Evolutionary conservation across 805 yeast species (phyloP), one percentile per base, ranked within the genome.

Genomic region (Komagataella populi): DNA sequence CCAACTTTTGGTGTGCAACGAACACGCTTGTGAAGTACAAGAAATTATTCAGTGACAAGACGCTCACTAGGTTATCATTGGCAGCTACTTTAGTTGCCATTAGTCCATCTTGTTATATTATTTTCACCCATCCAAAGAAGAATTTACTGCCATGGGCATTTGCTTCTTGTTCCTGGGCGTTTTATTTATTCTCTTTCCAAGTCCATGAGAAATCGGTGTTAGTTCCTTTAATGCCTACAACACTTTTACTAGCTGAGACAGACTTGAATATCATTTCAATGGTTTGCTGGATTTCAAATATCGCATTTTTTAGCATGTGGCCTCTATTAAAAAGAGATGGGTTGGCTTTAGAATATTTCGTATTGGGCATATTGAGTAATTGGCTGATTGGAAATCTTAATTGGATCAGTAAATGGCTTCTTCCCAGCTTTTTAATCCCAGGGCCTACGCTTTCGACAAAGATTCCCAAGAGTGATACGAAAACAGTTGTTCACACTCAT

Each of bases 1-100:
- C 96, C 45, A 93, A 90, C 62, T 84, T 93, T 60, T 93, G 99
- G 99, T 90, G 98, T 65, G 83, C 96, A n/a, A 71, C 89, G 1
- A 93, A 93, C 63, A 71, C 84, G 1, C 55, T 88, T 8, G 64
- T 90, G 62, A 91, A 91, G 63, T 83, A 87, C 60, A 80, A 77
- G 56, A 59, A 66, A 4, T 49, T 73, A 0, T 83, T 85, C 59
- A 63, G 78, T 2, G 71, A 73, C 16, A 67, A 70, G 12, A 77
- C 84, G 58, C 70, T 93, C 47, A 86, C 87, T 54, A 60, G 70
- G 24, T 55, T 78, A 5, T 79, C 93, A 1, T 63, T 84, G 44
- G 48, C 70, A 0, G 62, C 78, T 1, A 86, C 93, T 0, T 55
- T 80, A 2, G 47, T 63, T 0, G 71, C 74, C 39, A 72, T 87